These are phyloP conservation scores for Pseudophaeomoniella oleicola DNA, from an alignment of 2,329 filamentous ascomycete genomes.

Conservation along the genomic window DNA sequence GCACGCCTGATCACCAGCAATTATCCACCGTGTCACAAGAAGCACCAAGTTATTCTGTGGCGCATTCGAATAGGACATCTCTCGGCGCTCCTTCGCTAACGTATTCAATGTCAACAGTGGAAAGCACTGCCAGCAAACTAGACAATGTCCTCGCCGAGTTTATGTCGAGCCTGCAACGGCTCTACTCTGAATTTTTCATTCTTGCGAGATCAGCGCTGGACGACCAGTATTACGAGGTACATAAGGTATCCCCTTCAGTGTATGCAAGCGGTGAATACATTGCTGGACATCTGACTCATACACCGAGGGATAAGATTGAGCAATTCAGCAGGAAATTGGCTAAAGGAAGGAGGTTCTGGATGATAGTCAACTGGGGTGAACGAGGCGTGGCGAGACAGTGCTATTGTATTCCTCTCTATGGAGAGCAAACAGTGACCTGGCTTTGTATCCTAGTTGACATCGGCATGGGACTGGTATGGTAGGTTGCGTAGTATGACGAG, in stretches of 20 bases:
- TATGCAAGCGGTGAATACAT: constrained; percentile 13
- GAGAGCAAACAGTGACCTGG: constrained; percentile 11
- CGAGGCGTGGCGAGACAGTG: constrained; percentile 11
- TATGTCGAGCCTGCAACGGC: constrained; percentile 10
- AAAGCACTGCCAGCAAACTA: not conserved
- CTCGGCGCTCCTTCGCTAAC: not conserved
- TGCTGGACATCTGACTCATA: constrained; percentile 14
- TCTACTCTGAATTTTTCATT: constrained; percentile 16
- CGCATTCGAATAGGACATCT: not conserved
- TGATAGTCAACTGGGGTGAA: constrained; percentile 14
- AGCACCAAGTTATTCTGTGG: not conserved
- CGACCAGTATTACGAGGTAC: constrained; percentile 14
- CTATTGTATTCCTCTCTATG: constrained; percentile 16
- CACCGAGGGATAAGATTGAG: constrained; percentile 7
- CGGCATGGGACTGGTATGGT: constrained; percentile 10
- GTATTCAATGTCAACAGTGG: not conserved
- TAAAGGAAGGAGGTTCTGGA: constrained; percentile 9
- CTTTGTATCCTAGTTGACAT: constrained; percentile 14
- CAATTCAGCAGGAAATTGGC: constrained; percentile 10
- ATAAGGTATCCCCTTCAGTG: constrained; percentile 14
- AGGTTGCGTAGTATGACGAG: too few species aligned
- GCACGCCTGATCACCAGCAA: too few species aligned
- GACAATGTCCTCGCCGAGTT: constrained; percentile 13
- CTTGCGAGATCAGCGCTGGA: constrained; percentile 12
- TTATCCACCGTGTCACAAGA: not conserved